A percentile compares a stretch with the other conserved stretches of the same genome.
phyloP scores from a whole-genome alignment of 495 filamentous ascomycete species.

The Bacidia rubella region DNA sequence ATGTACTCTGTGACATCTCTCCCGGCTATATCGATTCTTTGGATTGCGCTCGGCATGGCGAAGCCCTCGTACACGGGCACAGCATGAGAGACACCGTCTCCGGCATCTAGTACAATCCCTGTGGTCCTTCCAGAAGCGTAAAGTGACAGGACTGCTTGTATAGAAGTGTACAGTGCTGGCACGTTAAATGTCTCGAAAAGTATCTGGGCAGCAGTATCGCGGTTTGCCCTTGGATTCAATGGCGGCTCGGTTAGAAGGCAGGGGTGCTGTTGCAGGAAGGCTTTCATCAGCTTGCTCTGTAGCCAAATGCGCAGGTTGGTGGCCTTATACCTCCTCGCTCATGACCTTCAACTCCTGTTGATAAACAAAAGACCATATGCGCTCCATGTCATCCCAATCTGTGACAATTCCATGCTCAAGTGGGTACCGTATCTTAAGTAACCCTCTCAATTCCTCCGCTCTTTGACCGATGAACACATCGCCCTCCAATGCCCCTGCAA shows the following conservation, averaged over 20 bases:
- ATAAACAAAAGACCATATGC: constrained; percentile 89
- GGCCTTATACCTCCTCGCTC: constrained; percentile 73
- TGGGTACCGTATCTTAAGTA: constrained; percentile 90
- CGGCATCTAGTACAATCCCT: constrained; percentile 87
- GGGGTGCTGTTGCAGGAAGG: constrained; percentile 49
- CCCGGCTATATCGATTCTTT: constrained; percentile 93
- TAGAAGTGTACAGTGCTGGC: constrained; percentile 88
- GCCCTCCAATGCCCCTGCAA: constrained; percentile 90
- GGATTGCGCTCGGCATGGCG: constrained; percentile 87
- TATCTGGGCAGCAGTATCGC: constrained; percentile 92
- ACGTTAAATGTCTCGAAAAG: constrained; percentile 99
- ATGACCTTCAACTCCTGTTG: constrained; percentile 80
- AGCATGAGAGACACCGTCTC: constrained; percentile 93
- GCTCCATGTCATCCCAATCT: constrained; percentile 99
- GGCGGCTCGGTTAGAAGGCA: constrained; percentile 94
- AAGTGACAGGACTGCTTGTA: constrained; percentile 91
- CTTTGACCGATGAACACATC: constrained; percentile 94
- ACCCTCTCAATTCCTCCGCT: constrained; percentile 80
- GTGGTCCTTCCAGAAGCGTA: constrained; percentile 96
- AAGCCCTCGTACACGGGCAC: constrained; percentile 98
- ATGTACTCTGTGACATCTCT: constrained; percentile 94
- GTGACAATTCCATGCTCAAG: constrained; percentile 97
- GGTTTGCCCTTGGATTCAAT: constrained; percentile 88
- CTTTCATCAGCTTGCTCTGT: not conserved
- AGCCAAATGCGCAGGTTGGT: no score